Base-by-base conservation (phyloP, 306 rosid genomes). In the Acacia confusa region DNA sequence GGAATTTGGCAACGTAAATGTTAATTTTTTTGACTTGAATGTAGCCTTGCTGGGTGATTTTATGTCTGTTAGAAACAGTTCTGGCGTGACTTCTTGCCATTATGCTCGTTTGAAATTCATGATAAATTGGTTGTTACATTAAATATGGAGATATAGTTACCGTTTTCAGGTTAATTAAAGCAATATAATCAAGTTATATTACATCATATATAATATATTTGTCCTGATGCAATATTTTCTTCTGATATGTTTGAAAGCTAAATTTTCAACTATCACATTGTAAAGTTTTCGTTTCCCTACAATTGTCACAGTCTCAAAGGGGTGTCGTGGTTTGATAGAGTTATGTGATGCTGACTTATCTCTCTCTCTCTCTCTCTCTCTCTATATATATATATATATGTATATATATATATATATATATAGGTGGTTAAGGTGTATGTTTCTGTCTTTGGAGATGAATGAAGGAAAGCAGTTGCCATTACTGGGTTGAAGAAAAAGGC, bases 401-500 rank as follows among this genome's bases (percentile, higher is more conserved):
- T n/a, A n/a, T n/a, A n/a, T n/a, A n/a, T n/a, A n/a, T n/a, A 30
- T 30, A 3, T 30, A 75, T 77, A 20, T 27, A 15, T 78, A 43
- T 81, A 94, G 97, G 93, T 95, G 75, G 99, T 88, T 72, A 95
- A 88, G 87, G 99, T 95, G 7, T 95, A 84, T 87, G 93, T 95
- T 28, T 95, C 98, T 38, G 97, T 95, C 79, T 93, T 95, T 14
- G 97, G 99, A 14, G 98, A 95, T 80, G 98, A 89, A 86, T 88
- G 94, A 88, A 97, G 98, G 77, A 95, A 92, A 78, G 97, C 90
- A 80, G 87, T 95, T 61, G 99, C 99, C 81, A 65, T 95, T 34
- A 91, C 97, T 2, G 99, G 99, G 13, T 87, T 93, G 91, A 95
- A 95, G 79, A 87, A 97, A 32, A 95, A 93, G 81, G 96, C 92